A percentile compares a stretch with the other conserved stretches of the same genome.
phyloP scores from a whole-genome alignment of 495 filamentous ascomycete genomes.

The Aspergillus indologenus region DNA sequence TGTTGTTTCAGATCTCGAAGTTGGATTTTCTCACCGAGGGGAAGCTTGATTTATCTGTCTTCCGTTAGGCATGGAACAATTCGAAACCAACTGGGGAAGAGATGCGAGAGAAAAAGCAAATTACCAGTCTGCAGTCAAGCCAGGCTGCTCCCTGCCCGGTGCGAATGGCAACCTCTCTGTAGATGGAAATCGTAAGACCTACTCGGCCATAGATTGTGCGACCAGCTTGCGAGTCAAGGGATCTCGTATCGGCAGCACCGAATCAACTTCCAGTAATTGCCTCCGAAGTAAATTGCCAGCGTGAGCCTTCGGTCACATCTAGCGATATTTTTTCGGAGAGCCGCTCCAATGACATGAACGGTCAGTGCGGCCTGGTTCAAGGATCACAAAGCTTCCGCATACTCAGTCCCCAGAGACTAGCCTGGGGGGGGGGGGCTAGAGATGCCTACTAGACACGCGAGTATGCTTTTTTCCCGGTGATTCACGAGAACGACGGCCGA shows the following conservation, averaged over 20 bases:
- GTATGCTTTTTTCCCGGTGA: constrained; percentile 1
- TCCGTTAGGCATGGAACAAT: constrained; percentile 4
- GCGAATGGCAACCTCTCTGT: constrained; percentile 12
- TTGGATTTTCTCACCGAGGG: not conserved
- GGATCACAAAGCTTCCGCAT: constrained; percentile 15
- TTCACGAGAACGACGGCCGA: not conserved
- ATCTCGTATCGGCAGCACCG: constrained; percentile 18
- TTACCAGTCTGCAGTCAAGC: constrained; percentile 10
- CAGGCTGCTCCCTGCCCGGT: constrained; percentile 21
- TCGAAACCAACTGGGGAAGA: not conserved
- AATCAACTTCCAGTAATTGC: constrained; percentile 18
- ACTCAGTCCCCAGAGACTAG: constrained; percentile 15
- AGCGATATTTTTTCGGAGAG: constrained; percentile 11
- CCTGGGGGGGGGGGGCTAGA: not conserved
- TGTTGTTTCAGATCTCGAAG: not conserved
- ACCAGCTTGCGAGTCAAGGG: constrained; percentile 20
- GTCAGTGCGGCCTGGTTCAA: constrained; percentile 12
- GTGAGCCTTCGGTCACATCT: constrained; percentile 19
- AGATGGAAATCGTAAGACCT: constrained; percentile 13
- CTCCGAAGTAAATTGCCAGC: constrained; percentile 8
- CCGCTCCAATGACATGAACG: constrained; percentile 19
- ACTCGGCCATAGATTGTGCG: constrained; percentile 16
- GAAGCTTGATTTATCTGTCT: constrained; percentile 1
- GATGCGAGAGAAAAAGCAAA: constrained; percentile 7
- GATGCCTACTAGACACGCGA: constrained; percentile 12